Percentiles rank a stretch among this genome's conserved stretches.
phyloP scores from a whole-genome alignment of 441 rosid genomes.

The Pelargonium cotyledonis region DNA sequence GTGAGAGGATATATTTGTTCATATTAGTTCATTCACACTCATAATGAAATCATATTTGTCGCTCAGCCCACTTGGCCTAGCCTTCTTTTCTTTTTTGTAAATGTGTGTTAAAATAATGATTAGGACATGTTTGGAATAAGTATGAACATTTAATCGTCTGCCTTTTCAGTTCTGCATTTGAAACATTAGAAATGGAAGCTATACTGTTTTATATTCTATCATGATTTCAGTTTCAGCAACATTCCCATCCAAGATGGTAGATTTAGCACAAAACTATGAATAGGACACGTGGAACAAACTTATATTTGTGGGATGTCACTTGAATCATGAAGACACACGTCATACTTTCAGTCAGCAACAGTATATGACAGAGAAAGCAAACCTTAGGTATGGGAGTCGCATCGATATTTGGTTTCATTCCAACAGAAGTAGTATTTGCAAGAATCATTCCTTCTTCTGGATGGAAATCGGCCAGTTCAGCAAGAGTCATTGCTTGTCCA shows the following conservation, averaged over 20 bases:
- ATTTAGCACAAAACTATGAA: neutral
- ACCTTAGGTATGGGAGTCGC: conserved; percentile 64
- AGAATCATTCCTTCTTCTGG: conserved; percentile 65
- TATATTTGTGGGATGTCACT: neutral
- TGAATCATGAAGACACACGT: neutral
- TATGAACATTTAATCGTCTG: neutral
- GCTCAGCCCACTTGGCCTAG: too few species aligned
- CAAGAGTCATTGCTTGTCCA: conserved; percentile 51
- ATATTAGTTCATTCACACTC: neutral
- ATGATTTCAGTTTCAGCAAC: neutral
- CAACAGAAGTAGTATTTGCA: conserved; percentile 64
- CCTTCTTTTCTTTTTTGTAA: too few species aligned
- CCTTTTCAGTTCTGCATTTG: neutral
- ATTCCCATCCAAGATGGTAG: neutral
- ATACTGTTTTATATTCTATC: neutral
- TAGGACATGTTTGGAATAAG: neutral
- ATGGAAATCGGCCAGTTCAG: conserved; percentile 41
- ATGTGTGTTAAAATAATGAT: too few species aligned
- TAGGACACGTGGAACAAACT: neutral
- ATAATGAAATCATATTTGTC: too few species aligned
- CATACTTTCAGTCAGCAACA: neutral
- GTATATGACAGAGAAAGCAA: conserved; percentile 9
- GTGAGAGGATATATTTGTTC: neutral
- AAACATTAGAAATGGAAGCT: neutral
- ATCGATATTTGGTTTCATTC: conserved; percentile 62